Evolutionary conservation across 1,284 basidiomycete genomes (phyloP).

Genomic region (Naganishia cerealis): DNA sequence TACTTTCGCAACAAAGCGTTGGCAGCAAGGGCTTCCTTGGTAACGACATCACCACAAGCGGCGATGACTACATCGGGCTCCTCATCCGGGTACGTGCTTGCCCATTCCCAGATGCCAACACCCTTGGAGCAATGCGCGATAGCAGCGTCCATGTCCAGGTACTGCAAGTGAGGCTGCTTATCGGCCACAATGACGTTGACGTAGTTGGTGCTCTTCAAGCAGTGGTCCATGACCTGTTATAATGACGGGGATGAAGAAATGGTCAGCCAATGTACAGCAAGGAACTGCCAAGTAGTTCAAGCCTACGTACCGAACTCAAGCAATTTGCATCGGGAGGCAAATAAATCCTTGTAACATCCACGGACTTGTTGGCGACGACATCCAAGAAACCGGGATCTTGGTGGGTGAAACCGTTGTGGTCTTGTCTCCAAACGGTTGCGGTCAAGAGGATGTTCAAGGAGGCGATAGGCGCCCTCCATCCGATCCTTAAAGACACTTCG

Average conservation of each 20-base stretch:
- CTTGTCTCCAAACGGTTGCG: slow-evolving; percentile 47
- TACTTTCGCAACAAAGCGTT: slow-evolving; percentile 66
- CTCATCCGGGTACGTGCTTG: slow-evolving; percentile 71
- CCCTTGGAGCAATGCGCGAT: slow-evolving; percentile 37
- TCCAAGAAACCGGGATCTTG: slow-evolving; percentile 80
- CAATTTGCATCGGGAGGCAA: slow-evolving; percentile 82
- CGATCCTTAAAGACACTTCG: slow-evolving; percentile 59
- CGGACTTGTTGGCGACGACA: slow-evolving; percentile 70
- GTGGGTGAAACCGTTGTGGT: slow-evolving; percentile 63
- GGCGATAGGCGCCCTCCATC: slow-evolving; percentile 40
- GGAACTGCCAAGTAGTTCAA: background rate
- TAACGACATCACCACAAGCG: slow-evolving; percentile 66
- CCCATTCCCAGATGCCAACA: slow-evolving; percentile 65
- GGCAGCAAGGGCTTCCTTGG: slow-evolving; percentile 73
- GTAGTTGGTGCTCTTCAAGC: slow-evolving; percentile 72
- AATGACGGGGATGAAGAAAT: background rate
- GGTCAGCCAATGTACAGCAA: background rate
- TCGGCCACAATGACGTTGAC: slow-evolving; percentile 76
- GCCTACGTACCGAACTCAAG: slow-evolving; percentile 59
- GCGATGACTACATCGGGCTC: slow-evolving; percentile 49
- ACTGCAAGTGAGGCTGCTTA: slow-evolving; percentile 61
- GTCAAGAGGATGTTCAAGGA: slow-evolving; percentile 52
- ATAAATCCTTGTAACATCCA: slow-evolving; percentile 70
- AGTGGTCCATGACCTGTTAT: slow-evolving; percentile 62
- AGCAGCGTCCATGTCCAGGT: slow-evolving; percentile 36